phyloP scores from a whole-genome alignment of 2,329 filamentous ascomycete genomes.

The Sporothrix mexicana region DNA sequence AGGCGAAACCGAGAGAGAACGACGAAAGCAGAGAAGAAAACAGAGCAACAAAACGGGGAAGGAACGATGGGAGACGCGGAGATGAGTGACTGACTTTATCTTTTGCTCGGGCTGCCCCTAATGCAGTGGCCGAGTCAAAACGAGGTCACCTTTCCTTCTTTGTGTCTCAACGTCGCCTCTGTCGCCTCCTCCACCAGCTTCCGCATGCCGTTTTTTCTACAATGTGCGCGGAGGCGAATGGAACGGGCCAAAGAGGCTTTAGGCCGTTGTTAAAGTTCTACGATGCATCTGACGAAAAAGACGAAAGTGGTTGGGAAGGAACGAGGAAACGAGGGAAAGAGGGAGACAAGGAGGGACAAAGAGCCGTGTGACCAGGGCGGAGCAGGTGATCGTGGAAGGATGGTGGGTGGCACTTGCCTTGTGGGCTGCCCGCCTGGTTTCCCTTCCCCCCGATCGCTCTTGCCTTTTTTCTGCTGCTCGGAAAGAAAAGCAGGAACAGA shows the following conservation, averaged over 20 bases:
- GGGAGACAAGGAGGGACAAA: neutral
- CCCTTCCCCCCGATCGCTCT: neutral
- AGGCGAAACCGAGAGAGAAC: neutral
- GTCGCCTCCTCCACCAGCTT: conserved; percentile 6
- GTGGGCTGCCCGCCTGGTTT: neutral
- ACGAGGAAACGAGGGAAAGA: neutral
- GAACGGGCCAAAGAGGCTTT: too few species aligned
- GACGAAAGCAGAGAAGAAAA: neutral
- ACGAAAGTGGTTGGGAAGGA: neutral
- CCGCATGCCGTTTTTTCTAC: neutral
- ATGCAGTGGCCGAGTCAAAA: neutral
- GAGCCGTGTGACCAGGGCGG: conserved; percentile 27
- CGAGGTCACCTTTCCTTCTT: conserved; percentile 24
- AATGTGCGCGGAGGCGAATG: neutral
- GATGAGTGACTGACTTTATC: conserved; percentile 9
- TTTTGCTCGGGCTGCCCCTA: neutral
- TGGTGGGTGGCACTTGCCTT: conserved; percentile 24
- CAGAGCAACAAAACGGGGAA: neutral
- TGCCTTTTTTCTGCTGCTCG: neutral
- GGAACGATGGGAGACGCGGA: neutral
- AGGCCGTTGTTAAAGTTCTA: too few species aligned
- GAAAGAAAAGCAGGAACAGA: neutral
- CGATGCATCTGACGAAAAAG: neutral
- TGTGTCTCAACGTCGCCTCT: neutral
- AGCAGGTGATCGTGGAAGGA: conserved; percentile 23